Evolutionary conservation across 257 asterid genomes (phyloP), one percentile per base, ranked within the genome.

Genomic region (Striga asiatica): DNA sequence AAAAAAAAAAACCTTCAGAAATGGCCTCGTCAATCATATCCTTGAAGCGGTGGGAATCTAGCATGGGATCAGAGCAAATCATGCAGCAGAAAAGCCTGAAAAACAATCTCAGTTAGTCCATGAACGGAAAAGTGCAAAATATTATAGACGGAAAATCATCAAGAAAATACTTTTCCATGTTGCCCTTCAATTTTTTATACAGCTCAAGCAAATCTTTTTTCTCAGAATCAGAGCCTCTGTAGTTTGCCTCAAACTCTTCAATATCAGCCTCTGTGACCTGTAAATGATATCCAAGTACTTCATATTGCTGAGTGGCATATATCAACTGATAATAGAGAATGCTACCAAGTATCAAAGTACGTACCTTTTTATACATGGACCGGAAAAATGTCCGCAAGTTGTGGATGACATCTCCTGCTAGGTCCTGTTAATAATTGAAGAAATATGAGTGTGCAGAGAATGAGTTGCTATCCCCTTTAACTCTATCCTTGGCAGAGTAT

Each of bases 21-120:
- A 87, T 70, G 38, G 94, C 91, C 72, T 78, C 94, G 17, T 91
- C 96, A 61, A 91, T 75, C 46, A 78, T 66, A 77, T 86, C 94
- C 78, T 81, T 91, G 83, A 80, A 91, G 68, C 98, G 91, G 60
- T 91, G 98, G 38, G 98, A 86, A 74, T 91, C 98, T 55, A 91
- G 73, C 74, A 75, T 58, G 21, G 81, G 27, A 66, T 84, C 94
- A 13, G 98, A 91, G 82, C 98, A 91, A 54, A 84, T 64, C 98
- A 91, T 81, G 81, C 88, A 82, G 80, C 92, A 84, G 75, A 86
- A 91, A 42, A 91, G 79, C 86, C 98, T 86, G 80, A 55, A 38
- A n/a, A 66, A 55, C 18, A 37, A 61, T 59, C 29, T 23, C 29
- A 11, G 68, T 22, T 11, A 43, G 20, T 29, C n/a, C 20, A 31